These are phyloP conservation scores for Debaryomycetaceae sp. DNA, from an alignment of 1,139 yeast species.

Conservation along the genomic window DNA sequence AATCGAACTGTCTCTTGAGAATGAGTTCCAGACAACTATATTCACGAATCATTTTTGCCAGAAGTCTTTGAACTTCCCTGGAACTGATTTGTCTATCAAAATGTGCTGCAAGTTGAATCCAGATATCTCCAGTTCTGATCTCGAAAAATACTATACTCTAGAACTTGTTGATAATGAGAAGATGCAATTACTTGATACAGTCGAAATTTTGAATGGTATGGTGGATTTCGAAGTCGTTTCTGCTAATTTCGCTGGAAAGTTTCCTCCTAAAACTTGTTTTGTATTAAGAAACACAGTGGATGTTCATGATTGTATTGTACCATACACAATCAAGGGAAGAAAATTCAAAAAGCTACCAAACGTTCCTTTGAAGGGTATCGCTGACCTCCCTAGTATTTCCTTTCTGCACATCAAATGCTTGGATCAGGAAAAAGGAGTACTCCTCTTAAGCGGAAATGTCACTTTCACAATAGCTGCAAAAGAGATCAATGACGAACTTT, in stretches of 20 bases:
- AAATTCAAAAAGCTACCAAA: slow-evolving; percentile 9
- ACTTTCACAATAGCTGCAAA: not conserved
- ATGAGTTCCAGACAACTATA: slow-evolving; percentile 8
- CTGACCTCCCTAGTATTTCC: slow-evolving; percentile 9
- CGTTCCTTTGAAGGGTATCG: slow-evolving; percentile 11
- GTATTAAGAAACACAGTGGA: slow-evolving; percentile 12
- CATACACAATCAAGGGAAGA: slow-evolving; percentile 10
- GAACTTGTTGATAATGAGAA: slow-evolving; percentile 14
- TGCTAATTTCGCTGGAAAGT: not conserved
- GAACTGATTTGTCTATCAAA: slow-evolving; percentile 12
- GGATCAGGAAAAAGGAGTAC: not conserved
- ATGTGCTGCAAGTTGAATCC: slow-evolving; percentile 16
- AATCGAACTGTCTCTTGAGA: slow-evolving; percentile 2
- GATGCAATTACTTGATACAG: slow-evolving; percentile 12
- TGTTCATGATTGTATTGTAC: slow-evolving; percentile 9
- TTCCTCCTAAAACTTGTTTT: slow-evolving; percentile 10
- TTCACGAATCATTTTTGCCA: slow-evolving; percentile 14
- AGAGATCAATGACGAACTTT: slow-evolving; percentile 1
- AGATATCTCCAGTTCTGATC: slow-evolving; percentile 11
- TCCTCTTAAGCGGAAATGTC: not conserved
- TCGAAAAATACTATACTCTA: slow-evolving; percentile 14
- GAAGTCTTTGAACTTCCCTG: slow-evolving; percentile 14
- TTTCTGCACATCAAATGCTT: slow-evolving; percentile 3
- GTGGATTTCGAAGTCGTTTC: slow-evolving; percentile 16
- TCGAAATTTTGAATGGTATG: slow-evolving; percentile 11